phyloP scores from a whole-genome alignment of 768 basidiomycete genomes.

The Leucocoprinus leucothites region DNA sequence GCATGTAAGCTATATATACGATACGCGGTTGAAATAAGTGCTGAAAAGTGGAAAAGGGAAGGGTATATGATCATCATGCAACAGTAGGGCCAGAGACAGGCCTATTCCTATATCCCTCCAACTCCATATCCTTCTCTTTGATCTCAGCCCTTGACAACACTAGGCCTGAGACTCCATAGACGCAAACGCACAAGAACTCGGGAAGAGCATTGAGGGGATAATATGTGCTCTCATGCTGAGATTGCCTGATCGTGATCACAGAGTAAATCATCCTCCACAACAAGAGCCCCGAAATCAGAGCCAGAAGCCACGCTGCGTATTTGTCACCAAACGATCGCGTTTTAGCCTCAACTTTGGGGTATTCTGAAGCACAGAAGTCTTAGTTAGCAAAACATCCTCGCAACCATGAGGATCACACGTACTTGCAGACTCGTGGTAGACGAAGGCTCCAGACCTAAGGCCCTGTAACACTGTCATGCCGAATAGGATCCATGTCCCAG shows the following conservation, averaged over 20 bases:
- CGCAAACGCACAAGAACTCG: conserved; percentile 33
- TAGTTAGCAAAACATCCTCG: not conserved
- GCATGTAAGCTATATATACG: too few relatives aligned
- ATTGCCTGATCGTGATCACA: conserved; percentile 28
- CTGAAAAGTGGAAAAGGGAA: too few relatives aligned
- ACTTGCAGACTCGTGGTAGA: not conserved
- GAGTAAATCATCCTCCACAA: conserved; percentile 36
- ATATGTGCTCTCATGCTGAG: conserved; percentile 35
- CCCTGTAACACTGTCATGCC: not conserved
- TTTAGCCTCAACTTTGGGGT: conserved; percentile 6
- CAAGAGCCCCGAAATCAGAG: conserved; percentile 30
- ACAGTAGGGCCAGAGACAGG: too few relatives aligned
- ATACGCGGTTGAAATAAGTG: too few relatives aligned
- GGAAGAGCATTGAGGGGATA: conserved; percentile 38
- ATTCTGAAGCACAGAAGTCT: not conserved
- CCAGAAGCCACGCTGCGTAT: conserved; percentile 29
- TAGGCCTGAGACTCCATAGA: conserved; percentile 32
- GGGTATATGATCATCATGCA: too few relatives aligned
- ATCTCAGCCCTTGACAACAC: conserved; percentile 28
- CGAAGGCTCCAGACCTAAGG: not conserved
- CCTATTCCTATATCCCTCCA: conserved; percentile 4
- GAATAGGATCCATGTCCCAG: not conserved
- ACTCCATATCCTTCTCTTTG: conserved; percentile 7
- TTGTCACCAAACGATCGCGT: conserved; percentile 20
- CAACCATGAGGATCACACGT: not conserved